Evolutionary conservation across 192 early-diverging fungal species (phyloP), one percentile per base, ranked within the genome.

Genomic region (Glomus cerebriforme): DNA sequence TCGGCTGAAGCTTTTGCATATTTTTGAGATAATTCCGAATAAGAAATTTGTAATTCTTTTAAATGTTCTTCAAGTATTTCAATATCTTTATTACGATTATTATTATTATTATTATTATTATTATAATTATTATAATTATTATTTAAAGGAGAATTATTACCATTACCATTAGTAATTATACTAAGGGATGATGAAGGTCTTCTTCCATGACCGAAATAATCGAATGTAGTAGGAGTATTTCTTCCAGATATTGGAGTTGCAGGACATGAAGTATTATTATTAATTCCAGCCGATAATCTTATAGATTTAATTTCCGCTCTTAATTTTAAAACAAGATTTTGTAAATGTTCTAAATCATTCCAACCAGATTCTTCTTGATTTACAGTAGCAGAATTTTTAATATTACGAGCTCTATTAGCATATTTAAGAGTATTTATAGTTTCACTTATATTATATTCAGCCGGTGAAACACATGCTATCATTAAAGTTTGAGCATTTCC

Each of bases 361-460:
- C 92, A 90, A 35, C 87, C 87, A 59, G 90, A 72, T 77, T 88
- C 85, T 69, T 93, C 91, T 73, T 93, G 91, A 70, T 92, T 97
- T 77, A 97, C 91, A 43, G 89, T 91, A 32, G 92, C 93, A 65
- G 90, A 88, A 85, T 99, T 99, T 79, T 92, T 92, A 85, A 99
- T 99, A 79, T 97, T 97, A 75, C 98, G 88, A 6, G 97, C 97
- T 12, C 98, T 90, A 68, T 96, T 95, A 7, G 98, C 98, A 80
- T 98, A 99, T 81, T 94, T 93, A 47, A 99, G 88, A 2, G 98
- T 99, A 81, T 96, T 98, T 32, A 99, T 80, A 7, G 96, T 97
- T 83, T 99, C 98, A 12, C 87, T 89, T 62, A 94, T 85, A 81
- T 97, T 96, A 68, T 87, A 80, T 79, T 96, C 95, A 26, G 93